Evolutionary conservation across 805 yeast species (phyloP), one percentile per base, ranked within the genome.

Genomic region (Suhomyces kilbournensis): DNA sequence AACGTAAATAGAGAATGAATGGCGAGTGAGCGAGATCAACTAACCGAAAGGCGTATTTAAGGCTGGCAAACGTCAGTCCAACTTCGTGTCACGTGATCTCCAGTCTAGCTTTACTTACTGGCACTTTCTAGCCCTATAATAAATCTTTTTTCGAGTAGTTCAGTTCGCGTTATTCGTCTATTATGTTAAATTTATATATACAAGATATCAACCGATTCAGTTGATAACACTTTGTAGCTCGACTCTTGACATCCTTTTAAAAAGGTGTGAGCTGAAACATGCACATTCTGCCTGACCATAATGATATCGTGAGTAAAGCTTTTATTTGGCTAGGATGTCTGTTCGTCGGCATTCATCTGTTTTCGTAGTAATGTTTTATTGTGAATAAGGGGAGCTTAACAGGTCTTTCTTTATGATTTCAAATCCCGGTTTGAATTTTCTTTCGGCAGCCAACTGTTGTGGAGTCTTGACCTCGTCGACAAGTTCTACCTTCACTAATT

Each of bases 401-500:
- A 19, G 23, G 26, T 26, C 52, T 17, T 46, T 52, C 52, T 56
- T 56, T 30, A 54, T 25, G 47, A 56, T 46, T 28, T 56, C 55
- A 26, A 82, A 88, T 0, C 94, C 96, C 9, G 90, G 85, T 45
- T 80, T 79, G 10, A 82, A 76, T 64, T 79, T 86, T 70, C 92
- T 80, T 42, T 73, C 72, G 8, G 60, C 64, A 50, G 85, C 75
- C 67, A 84, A 75, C 62, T 88, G 78, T 15, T 70, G 67, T 50
- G 76, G 78, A 1, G 83, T 69, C 59, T 83, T 69, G 17, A 72
- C 72, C 26, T 75, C 70, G 44, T 83, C 85, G 9, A 86, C 83
- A 35, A 90, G 72, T 60, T 90, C 93, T 26, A 93, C 94, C 46
- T 81, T 81, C 7, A 93, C 92, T 52, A 93, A 75, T 68, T 93